phyloP scores from a whole-genome alignment of 495 filamentous ascomycete genomes.

The Neurospora sp. region DNA sequence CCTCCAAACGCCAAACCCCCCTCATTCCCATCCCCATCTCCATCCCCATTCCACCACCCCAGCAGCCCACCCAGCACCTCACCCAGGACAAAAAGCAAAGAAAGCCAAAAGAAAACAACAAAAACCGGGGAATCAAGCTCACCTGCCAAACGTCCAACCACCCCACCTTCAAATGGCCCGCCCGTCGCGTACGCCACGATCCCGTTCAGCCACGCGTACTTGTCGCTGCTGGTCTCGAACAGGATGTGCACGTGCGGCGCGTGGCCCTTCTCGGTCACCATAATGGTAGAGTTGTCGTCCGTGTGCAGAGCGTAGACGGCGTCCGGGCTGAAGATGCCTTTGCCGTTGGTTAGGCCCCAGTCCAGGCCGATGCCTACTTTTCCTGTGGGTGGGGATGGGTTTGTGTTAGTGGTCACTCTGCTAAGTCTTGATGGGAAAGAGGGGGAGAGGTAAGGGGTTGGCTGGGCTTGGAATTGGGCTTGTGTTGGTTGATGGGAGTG shows the following conservation, averaged over 20 bases:
- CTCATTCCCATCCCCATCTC: not conserved
- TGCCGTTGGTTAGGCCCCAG: slow-evolving; percentile 14
- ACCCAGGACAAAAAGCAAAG: not conserved
- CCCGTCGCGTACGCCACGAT: slow-evolving; percentile 5
- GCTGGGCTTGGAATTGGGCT: too few relatives aligned
- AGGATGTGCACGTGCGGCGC: not conserved
- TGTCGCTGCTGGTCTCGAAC: slow-evolving; percentile 13
- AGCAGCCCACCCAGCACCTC: not conserved
- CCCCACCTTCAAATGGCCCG: slow-evolving; percentile 3
- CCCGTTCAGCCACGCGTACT: slow-evolving; percentile 11
- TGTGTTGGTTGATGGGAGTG: too few relatives aligned
- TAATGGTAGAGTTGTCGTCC: slow-evolving; percentile 9
- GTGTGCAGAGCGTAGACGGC: slow-evolving; percentile 13
- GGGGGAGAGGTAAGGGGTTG: too few relatives aligned
- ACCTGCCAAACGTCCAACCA: slow-evolving; percentile 19
- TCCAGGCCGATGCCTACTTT: slow-evolving; percentile 9
- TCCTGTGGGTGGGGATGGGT: not conserved
- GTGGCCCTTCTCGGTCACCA: slow-evolving; percentile 9
- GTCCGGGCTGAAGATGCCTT: slow-evolving; percentile 13
- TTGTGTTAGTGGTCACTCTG: too few relatives aligned
- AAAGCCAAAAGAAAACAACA: not conserved
- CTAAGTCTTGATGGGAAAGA: too few relatives aligned
- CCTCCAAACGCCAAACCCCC: not conserved
- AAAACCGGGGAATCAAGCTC: slow-evolving; percentile 23
- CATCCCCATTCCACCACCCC: not conserved